A percentile compares a stretch with the other conserved stretches of the same genome.
phyloP scores from a whole-genome alignment of 2,329 filamentous ascomycete species.

The Decorospora gaudefroyi region DNA sequence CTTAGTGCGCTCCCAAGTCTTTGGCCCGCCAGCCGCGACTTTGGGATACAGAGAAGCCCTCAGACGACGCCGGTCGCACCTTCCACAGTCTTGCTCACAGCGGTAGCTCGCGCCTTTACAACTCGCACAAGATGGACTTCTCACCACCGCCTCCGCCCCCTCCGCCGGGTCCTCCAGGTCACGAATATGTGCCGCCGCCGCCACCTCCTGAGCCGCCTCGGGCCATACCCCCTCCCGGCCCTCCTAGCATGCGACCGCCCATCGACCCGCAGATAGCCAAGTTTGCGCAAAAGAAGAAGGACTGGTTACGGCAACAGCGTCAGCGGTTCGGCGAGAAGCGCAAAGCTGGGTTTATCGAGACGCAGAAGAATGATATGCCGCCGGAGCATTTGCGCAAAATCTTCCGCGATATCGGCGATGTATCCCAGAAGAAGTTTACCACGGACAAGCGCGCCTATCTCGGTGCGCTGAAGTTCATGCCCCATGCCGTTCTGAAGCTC shows the following conservation, averaged over 20 bases:
- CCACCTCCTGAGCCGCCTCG: slow-evolving; percentile 54
- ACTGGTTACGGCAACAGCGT: slow-evolving; percentile 91
- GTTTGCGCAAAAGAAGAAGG: slow-evolving; percentile 97
- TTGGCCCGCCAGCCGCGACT: too few relatives aligned
- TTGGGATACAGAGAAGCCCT: slow-evolving; percentile 1
- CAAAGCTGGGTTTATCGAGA: slow-evolving; percentile 94
- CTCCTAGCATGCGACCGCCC: slow-evolving; percentile 74
- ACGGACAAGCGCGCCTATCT: slow-evolving; percentile 98
- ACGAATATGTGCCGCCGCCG: slow-evolving; percentile 56
- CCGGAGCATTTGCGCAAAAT: slow-evolving; percentile 98
- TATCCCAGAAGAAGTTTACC: slow-evolving; percentile 99
- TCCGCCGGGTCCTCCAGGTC: slow-evolving; percentile 35
- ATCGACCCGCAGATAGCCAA: slow-evolving; percentile 86
- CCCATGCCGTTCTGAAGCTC: slow-evolving; percentile 94
- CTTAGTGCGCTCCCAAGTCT: not conserved
- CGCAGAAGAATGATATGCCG: slow-evolving; percentile 98
- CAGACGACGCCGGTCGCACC: not conserved
- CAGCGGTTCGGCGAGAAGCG: slow-evolving; percentile 96
- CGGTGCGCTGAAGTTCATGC: slow-evolving; percentile 98
- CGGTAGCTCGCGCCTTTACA: not conserved
- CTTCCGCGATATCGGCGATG: slow-evolving; percentile 96
- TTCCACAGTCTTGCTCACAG: slow-evolving; percentile 5
- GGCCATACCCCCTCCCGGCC: slow-evolving; percentile 55
- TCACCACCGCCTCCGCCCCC: slow-evolving; percentile 36
- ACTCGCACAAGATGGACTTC: slow-evolving; percentile 30